Base-by-base conservation (phyloP, 1,139 yeast species). In the Magnusiomyces tetraspermus region DNA sequence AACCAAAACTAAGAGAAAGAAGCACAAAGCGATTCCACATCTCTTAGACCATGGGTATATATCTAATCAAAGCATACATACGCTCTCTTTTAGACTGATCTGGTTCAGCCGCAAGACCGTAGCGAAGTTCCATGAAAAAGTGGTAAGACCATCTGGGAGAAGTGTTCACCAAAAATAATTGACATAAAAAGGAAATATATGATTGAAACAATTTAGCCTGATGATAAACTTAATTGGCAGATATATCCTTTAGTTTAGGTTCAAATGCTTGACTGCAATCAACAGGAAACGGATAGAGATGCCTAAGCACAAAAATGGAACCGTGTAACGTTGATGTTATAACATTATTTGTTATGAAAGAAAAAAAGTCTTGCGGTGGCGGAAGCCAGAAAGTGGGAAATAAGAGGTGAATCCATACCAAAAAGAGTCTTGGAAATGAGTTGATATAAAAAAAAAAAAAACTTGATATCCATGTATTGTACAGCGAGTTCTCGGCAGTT, bases 351-450 rank as follows among this genome's bases (percentile, higher is more conserved):
- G 75, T 72, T 15, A 78, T 63, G 52, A 77, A 73, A 51, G 78
- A n/a, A 79, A 47, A 83, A 67, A 46, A 80, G 66, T 0, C 87
- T 73, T 1, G 83, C 66, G 0, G 82, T 71, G 1, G 81, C 77
- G 77, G 85, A 83, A 1, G 83, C 76, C 52, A 90, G 70, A 62
- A 86, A 86, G 56, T 85, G 76, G 0, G 95, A 84, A 13, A 96
- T 96, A 61, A 82, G 82, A 47, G 76, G 65, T 0, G 95, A 84
- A 44, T 75, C 71, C 57, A 84, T 80, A 52, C 79, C 70, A 56
- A 68, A 70, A 61, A 83, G 64, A 46, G 80, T 76, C 49, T 77
- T 71, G 38, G 71, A 73, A 55, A 84, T 67, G 53, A 85, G 72
- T 66, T 86, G 94, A 53, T 80, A 71, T 13, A 85, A 61, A 42